A percentile compares a stretch with the other conserved stretches of the same genome.
These are phyloP conservation scores for Pulveroboletus frians DNA, from an alignment of 768 basidiomycete species.

Conservation along the genomic window DNA sequence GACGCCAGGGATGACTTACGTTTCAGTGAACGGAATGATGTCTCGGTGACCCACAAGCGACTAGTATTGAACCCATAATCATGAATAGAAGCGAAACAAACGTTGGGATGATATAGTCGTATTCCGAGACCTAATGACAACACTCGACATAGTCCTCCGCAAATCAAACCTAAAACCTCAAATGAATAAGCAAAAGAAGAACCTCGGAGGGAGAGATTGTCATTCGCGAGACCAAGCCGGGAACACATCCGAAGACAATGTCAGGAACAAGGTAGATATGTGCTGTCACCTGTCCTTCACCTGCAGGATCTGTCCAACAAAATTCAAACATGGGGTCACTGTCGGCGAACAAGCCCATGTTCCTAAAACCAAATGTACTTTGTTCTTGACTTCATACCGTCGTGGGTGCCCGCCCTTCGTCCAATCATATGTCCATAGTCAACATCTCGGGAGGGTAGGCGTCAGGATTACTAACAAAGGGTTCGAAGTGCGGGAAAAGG, in stretches of 20 bases:
- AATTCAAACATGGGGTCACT: constrained; percentile 1
- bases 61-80: neutral
- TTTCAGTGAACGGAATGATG: neutral
- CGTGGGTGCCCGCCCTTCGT: neutral
- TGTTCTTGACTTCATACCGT: neutral
- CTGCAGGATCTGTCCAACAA: neutral
- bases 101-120: neutral
- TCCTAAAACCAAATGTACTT: neutral
- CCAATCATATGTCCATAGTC: neutral
- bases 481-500: neutral
- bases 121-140: neutral
- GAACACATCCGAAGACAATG: neutral
- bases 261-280: no score
- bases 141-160: neutral
- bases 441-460: neutral
- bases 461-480: neutral
- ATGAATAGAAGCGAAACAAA: neutral
- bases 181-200: neutral
- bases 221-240: neutral
- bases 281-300: neutral
- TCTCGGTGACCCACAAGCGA: neutral
- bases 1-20: no score
- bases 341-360: neutral
- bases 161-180: no score
- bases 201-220: neutral